Percentiles rank a stretch among this genome's conserved stretches.
These are phyloP conservation scores for Caryopteris hybrid DNA, from an alignment of 305 asterid species.

Conservation along the genomic window DNA sequence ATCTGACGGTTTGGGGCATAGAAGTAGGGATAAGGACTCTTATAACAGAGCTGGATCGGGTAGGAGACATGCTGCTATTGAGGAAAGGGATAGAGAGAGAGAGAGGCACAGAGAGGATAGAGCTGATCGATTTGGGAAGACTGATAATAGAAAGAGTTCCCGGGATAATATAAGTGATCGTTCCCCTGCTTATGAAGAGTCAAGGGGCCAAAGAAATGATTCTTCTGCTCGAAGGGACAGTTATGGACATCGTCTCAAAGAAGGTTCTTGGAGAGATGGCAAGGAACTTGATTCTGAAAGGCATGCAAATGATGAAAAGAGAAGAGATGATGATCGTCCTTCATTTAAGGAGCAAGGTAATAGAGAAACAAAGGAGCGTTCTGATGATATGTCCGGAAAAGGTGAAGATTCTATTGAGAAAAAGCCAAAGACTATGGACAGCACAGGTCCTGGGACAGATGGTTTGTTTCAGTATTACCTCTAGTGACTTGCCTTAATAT, in stretches of 20 bases:
- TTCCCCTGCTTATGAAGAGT: slow-evolving; percentile 48
- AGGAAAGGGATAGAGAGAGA: slow-evolving; percentile 36
- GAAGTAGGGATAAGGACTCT: slow-evolving; percentile 51
- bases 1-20: slow-evolving; percentile 45
- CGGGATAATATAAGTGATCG: slow-evolving; percentile 37
- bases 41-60: slow-evolving; percentile 56
- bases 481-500: background rate
- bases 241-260: slow-evolving; percentile 48
- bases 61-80: slow-evolving; percentile 41
- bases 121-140: slow-evolving; percentile 46
- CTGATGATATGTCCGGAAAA: slow-evolving; percentile 35
- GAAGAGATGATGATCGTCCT: slow-evolving; percentile 33
- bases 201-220: slow-evolving; percentile 42
- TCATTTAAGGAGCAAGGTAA: slow-evolving; percentile 34
- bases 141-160: slow-evolving; percentile 30
- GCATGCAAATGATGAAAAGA: slow-evolving; percentile 39
- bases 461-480: slow-evolving; percentile 30
- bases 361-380: slow-evolving; percentile 28
- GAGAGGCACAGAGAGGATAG: slow-evolving; percentile 45
- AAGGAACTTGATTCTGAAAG: slow-evolving; percentile 40
- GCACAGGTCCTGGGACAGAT: slow-evolving; percentile 32
- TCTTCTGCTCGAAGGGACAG: slow-evolving; percentile 39
- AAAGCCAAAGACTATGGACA: slow-evolving; percentile 48
- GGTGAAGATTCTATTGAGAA: slow-evolving; percentile 47
- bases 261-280: slow-evolving; percentile 34